Evolutionary conservation across 108 stramenopile species (phyloP).

Genomic region (Fistulifera pelliculosa): DNA sequence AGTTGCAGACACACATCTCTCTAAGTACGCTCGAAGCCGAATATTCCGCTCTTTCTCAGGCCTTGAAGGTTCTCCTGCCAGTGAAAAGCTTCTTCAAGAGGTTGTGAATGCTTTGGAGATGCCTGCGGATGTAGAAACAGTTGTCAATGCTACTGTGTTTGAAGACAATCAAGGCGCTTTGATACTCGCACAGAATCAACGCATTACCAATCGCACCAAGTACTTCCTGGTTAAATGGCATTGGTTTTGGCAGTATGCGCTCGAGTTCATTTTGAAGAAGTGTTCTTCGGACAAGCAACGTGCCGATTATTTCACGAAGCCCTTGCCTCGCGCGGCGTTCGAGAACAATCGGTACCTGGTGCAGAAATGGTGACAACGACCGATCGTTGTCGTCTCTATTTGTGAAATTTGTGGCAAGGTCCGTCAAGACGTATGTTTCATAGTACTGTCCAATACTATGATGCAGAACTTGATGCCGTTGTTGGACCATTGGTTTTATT

Average conservation of each 20-base stretch:
- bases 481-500: too few species aligned
- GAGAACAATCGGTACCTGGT: neutral
- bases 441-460: too few species aligned
- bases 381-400: neutral
- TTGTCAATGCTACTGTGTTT: neutral
- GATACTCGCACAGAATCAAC: constrained; percentile 10
- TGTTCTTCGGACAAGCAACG: neutral
- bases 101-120: neutral
- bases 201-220: constrained; percentile 16
- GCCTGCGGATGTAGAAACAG: neutral
- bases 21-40: too few species aligned
- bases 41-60: constrained; percentile 2
- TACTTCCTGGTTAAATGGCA: constrained; percentile 18
- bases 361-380: neutral
- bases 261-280: neutral
- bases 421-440: too few species aligned
- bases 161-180: constrained; percentile 1
- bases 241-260: constrained; percentile 11
- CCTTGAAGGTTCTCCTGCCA: constrained; percentile 21
- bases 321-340: neutral
- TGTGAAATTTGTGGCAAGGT: too few species aligned
- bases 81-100: constrained; percentile 6
- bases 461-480: too few species aligned
- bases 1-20: constrained; percentile 17
- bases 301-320: neutral